phyloP scores from a whole-genome alignment of 352 stramenopile genomes.

The Phytophthora constricta region DNA sequence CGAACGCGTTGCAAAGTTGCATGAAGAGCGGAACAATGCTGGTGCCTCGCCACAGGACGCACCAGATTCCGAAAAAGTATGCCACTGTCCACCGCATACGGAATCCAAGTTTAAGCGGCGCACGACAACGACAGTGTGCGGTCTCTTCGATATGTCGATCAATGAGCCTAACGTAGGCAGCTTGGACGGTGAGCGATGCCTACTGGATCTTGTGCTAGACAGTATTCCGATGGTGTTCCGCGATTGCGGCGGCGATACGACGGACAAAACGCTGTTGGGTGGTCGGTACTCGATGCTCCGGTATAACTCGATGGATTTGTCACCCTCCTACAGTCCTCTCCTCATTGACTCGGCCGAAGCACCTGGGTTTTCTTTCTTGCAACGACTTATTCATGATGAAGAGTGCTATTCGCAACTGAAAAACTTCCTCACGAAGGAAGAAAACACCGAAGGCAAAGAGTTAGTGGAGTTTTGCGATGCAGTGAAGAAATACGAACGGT shows the following conservation, averaged over 20 bases:
- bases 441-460: constrained; percentile 60
- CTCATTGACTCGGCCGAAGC: constrained; percentile 70
- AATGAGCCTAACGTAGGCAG: constrained; percentile 77
- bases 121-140: constrained; percentile 58
- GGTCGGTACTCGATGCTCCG: constrained; percentile 82
- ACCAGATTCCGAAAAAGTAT: constrained; percentile 37
- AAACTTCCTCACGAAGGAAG: constrained; percentile 71
- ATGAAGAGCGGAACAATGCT: constrained; percentile 76
- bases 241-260: constrained; percentile 85
- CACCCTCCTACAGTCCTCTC: constrained; percentile 51
- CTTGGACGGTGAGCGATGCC: constrained; percentile 77
- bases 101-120: constrained; percentile 46
- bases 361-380: constrained; percentile 84
- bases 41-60: constrained; percentile 24
- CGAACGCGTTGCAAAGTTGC: constrained; percentile 62
- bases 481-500: constrained; percentile 85
- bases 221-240: constrained; percentile 89
- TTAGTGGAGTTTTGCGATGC: constrained; percentile 84
- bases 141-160: constrained; percentile 82
- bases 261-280: constrained; percentile 86
- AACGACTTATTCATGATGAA: constrained; percentile 88
- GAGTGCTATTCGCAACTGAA: constrained; percentile 89
- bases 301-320: constrained; percentile 73
- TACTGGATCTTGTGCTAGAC: constrained; percentile 84
- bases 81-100: constrained; percentile 32